phyloP scores from a whole-genome alignment of 257 asterid species.

The Voacanga thouarsii region DNA sequence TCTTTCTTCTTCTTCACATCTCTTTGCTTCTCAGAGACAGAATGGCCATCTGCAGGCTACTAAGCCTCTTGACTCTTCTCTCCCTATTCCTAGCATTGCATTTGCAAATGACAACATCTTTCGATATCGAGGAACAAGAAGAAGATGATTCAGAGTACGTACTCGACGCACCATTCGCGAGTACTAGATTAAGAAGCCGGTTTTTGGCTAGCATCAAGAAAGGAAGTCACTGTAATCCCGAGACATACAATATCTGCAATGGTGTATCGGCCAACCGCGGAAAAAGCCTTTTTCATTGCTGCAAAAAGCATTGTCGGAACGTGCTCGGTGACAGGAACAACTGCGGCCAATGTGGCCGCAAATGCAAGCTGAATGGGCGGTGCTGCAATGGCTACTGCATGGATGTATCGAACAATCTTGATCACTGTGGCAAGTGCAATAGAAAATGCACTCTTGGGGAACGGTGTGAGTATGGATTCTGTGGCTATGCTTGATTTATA shows the following conservation, averaged over 20 bases:
- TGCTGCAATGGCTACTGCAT: constrained; percentile 57
- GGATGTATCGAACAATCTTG: constrained; percentile 10
- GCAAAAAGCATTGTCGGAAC: constrained; percentile 61
- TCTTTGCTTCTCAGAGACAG: background rate
- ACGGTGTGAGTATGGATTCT: constrained; percentile 40
- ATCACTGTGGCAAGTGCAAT: constrained; percentile 49
- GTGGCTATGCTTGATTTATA: constrained; percentile 47
- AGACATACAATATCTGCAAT: constrained; percentile 33
- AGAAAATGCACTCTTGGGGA: constrained; percentile 32
- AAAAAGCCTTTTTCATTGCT: constrained; percentile 41
- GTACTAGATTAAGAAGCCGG: constrained; percentile 12
- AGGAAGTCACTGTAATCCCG: constrained; percentile 32
- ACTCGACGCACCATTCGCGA: constrained; percentile 26
- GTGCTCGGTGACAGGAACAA: constrained; percentile 51
- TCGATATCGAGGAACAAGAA: constrained; percentile 19
- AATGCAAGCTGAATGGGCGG: constrained; percentile 39
- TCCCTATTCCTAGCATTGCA: constrained; percentile 22
- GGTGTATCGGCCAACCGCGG: constrained; percentile 51
- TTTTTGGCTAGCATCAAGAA: constrained; percentile 35
- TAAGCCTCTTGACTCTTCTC: constrained; percentile 34
- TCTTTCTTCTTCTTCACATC: constrained; percentile 1
- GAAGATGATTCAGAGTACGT: constrained; percentile 30
- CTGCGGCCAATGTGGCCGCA: constrained; percentile 49
- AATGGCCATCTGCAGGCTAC: constrained; percentile 40
- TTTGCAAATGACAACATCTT: constrained; percentile 9